phyloP scores from a whole-genome alignment of 441 rosid genomes.

The Croton laevigatus region DNA sequence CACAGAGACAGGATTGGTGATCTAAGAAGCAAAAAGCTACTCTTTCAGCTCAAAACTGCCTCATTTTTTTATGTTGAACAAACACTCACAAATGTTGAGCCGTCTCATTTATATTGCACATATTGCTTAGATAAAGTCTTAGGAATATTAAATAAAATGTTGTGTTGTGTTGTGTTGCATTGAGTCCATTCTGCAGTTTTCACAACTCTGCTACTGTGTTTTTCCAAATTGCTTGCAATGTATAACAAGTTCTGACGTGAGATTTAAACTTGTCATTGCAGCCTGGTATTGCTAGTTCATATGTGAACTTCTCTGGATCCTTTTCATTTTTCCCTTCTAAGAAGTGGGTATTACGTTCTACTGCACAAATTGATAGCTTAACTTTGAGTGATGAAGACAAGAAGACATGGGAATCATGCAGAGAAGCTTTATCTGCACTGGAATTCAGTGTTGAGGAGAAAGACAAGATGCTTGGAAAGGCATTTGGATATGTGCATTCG shows the following conservation, averaged over 20 bases:
- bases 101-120: not conserved
- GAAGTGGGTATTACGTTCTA: conserved; percentile 46
- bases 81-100: not conserved
- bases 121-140: not conserved
- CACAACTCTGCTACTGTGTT: not conserved
- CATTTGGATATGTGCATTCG: conserved; percentile 70
- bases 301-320: conserved; percentile 25
- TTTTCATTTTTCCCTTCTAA: conserved; percentile 23
- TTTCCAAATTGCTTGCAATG: not conserved
- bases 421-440: conserved; percentile 56
- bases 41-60: not conserved
- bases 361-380: conserved; percentile 32
- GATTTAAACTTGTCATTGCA: conserved; percentile 29
- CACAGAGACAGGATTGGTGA: too few relatives aligned
- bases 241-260: not conserved
- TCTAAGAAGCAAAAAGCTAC: not conserved
- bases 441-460: conserved; percentile 55
- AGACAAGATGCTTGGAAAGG: conserved; percentile 84
- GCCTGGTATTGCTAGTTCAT: conserved; percentile 30
- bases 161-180: not conserved
- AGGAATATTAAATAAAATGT: not conserved
- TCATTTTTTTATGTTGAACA: not conserved
- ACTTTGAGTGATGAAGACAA: conserved; percentile 43
- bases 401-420: conserved; percentile 73
- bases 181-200: not conserved